These are phyloP conservation scores for Malassezia brasiliensis DNA, from an alignment of 1,284 basidiomycete genomes.

Conservation along the genomic window DNA sequence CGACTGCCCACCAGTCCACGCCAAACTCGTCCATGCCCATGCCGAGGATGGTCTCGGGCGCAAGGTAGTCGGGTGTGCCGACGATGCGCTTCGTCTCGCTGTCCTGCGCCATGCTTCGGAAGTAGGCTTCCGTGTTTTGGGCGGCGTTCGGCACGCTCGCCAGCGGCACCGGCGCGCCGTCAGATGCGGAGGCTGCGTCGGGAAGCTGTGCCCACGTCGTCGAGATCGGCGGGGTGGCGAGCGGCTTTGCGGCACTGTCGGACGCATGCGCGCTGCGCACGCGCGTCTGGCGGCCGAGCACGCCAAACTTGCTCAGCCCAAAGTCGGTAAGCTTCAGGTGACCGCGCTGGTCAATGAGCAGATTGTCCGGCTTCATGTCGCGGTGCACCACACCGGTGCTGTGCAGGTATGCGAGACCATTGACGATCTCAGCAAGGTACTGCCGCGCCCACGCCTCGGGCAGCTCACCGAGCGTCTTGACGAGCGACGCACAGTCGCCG, in stretches of 20 bases:
- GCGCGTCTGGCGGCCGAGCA: constrained; percentile 72
- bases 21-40: constrained; percentile 87
- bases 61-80: constrained; percentile 91
- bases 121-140: constrained; percentile 53
- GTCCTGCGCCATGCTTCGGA: constrained; percentile 7
- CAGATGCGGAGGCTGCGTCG: not conserved
- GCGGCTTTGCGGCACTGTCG: not conserved
- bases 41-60: constrained; percentile 91
- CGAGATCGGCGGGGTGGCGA: not conserved
- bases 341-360: constrained; percentile 89
- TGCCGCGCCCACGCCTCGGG: constrained; percentile 94
- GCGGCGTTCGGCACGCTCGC: constrained; percentile 52
- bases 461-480: constrained; percentile 85
- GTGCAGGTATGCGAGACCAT: constrained; percentile 91
- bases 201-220: constrained; percentile 18
- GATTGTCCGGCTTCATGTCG: constrained; percentile 94
- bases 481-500: constrained; percentile 89
- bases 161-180: constrained; percentile 15
- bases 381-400: constrained; percentile 90
- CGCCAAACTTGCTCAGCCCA: constrained; percentile 88
- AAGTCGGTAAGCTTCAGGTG: constrained; percentile 97
- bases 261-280: not conserved
- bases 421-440: constrained; percentile 88
- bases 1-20: constrained; percentile 99
- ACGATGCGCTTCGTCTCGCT: constrained; percentile 56